A percentile compares a stretch with the other conserved stretches of the same genome.
These are phyloP conservation scores for Artomyces pyxidatus DNA, from an alignment of 768 basidiomycete species.

Conservation along the genomic window DNA sequence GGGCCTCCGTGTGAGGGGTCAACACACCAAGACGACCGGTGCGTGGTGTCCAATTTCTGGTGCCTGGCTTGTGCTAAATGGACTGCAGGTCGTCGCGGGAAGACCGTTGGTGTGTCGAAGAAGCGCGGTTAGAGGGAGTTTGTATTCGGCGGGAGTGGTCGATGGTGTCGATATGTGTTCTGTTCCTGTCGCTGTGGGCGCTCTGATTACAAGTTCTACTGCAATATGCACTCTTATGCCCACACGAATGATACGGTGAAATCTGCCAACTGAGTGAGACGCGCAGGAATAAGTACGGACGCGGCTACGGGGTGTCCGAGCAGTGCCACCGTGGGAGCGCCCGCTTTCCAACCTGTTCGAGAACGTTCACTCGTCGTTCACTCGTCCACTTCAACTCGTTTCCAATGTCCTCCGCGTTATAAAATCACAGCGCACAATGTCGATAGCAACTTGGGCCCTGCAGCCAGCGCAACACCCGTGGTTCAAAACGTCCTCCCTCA, in stretches of 20 bases:
- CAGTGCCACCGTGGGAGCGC: not conserved
- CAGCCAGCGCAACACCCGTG: conserved; percentile 35
- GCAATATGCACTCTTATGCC: not conserved
- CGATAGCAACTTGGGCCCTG: conserved; percentile 31
- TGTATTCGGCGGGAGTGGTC: no score
- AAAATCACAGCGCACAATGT: not conserved
- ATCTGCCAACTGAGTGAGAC: not conserved
- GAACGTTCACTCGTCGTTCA: not conserved
- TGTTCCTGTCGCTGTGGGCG: not conserved
- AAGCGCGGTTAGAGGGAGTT: conserved; percentile 51
- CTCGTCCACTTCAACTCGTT: not conserved
- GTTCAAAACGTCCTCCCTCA: conserved; percentile 31
- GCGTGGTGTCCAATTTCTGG: conserved; percentile 16
- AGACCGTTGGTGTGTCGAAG: conserved; percentile 95
- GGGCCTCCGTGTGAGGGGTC: conserved; percentile 94
- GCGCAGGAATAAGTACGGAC: not conserved
- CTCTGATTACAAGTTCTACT: not conserved
- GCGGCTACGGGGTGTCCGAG: no score
- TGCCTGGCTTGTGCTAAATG: conserved; percentile 5
- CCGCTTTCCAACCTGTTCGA: not conserved
- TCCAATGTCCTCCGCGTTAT: not conserved
- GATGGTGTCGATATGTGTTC: not conserved
- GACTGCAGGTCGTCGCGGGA: conserved; percentile 76
- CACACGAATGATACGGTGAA: not conserved
- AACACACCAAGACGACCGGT: conserved; percentile 99